These are phyloP conservation scores for Zygnema cylindricum DNA, from an alignment of 139 green algal genomes.

Conservation along the genomic window DNA sequence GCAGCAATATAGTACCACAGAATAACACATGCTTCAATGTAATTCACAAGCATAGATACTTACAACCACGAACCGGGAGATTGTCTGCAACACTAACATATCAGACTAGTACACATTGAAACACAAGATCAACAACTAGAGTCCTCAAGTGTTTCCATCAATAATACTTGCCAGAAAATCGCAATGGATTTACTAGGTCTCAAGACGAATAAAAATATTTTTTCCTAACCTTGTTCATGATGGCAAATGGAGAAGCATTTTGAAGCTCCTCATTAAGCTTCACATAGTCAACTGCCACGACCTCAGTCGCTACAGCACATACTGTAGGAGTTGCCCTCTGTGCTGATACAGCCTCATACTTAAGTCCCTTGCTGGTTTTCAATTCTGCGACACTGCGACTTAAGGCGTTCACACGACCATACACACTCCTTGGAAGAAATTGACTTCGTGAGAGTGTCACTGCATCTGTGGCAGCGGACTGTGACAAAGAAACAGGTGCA, in stretches of 20 bases:
- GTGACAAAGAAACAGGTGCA: too few relatives aligned
- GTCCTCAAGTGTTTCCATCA: background rate
- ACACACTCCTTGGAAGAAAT: too few relatives aligned
- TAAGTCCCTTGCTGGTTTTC: too few relatives aligned
- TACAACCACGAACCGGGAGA: background rate
- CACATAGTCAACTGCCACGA: background rate
- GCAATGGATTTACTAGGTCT: background rate
- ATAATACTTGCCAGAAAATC: background rate
- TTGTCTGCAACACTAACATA: too few relatives aligned
- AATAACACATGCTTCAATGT: background rate
- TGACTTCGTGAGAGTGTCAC: too few relatives aligned
- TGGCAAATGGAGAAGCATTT: slow-evolving; percentile 6
- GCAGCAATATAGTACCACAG: too few relatives aligned
- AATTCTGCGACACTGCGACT: too few relatives aligned
- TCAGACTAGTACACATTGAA: background rate
- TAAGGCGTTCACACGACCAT: too few relatives aligned
- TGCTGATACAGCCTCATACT: too few relatives aligned
- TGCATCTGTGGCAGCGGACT: too few relatives aligned
- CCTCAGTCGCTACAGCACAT: background rate
- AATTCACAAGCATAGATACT: background rate
- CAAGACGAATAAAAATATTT: background rate
- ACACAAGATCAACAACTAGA: background rate
- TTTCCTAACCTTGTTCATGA: slow-evolving; percentile 13
- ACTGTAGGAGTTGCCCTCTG: too few relatives aligned
- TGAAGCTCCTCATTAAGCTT: background rate